Conservation (phyloP, 78 protist genomes). For the Corallochytrium limacisporum region DNA sequence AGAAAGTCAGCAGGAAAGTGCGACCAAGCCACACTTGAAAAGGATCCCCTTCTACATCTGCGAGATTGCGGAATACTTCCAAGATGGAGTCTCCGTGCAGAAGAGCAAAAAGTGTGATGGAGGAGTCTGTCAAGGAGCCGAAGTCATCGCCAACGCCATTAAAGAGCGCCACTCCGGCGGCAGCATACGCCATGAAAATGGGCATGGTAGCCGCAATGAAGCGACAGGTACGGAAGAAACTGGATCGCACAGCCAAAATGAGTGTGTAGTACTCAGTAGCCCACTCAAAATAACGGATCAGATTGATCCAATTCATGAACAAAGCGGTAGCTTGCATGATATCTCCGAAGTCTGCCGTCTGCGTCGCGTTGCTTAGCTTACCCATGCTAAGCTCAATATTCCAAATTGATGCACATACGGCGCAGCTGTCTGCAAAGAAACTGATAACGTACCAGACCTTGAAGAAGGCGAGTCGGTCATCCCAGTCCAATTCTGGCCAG, state of each 20-base stretch:
- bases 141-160: not conserved
- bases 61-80: not conserved
- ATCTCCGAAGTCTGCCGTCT: not conserved
- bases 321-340: not conserved
- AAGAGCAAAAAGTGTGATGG: not conserved
- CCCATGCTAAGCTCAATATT: not conserved
- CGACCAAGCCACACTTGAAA: not conserved
- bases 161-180: not conserved
- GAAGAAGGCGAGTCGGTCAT: not conserved
- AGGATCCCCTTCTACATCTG: not conserved
- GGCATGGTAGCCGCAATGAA: not conserved
- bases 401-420: no score
- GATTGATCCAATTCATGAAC: not conserved
- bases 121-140: not conserved
- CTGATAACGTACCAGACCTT: not conserved
- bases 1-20: not conserved
- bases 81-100: constrained; percentile 2
- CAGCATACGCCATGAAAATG: not conserved
- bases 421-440: no score
- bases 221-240: not conserved
- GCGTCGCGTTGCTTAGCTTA: not conserved
- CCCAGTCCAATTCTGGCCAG: not conserved
- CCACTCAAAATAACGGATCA: constrained; percentile 1
- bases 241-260: not conserved
- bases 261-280: not conserved